Percentiles rank a stretch among this genome's conserved stretches.
Evolutionary conservation across 2,329 filamentous ascomycete species (phyloP).

Genomic region (Venturia asperata): DNA sequence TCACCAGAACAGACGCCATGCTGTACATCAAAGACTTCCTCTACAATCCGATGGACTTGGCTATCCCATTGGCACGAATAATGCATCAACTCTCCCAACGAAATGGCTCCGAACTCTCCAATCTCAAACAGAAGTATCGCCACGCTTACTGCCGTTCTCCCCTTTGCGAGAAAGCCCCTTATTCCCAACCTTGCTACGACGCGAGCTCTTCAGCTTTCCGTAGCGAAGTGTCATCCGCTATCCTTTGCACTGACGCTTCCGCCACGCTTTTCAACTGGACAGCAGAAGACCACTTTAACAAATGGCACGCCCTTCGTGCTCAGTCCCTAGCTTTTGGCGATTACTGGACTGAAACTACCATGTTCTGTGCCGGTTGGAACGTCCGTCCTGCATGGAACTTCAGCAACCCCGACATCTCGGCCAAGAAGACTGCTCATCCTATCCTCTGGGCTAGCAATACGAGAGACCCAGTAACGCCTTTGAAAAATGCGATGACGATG

Average conservation of each 20-base stretch:
- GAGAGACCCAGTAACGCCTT: conserved; percentile 31
- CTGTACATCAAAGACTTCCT: conserved; percentile 14
- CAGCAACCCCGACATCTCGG: conserved; percentile 21
- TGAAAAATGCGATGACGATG: conserved; percentile 24
- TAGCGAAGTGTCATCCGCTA: conserved; percentile 25
- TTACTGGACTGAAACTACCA: conserved; percentile 33
- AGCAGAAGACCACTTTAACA: conserved; percentile 26
- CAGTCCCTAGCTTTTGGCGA: conserved; percentile 33
- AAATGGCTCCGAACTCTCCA: conserved; percentile 19
- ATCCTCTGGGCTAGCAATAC: conserved; percentile 30
- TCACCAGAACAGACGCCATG: conserved; percentile 37
- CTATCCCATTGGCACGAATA: conserved; percentile 13
- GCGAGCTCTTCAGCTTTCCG: background rate
- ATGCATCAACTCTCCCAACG: conserved; percentile 11
- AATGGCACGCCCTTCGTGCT: conserved; percentile 29
- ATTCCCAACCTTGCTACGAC: conserved; percentile 17
- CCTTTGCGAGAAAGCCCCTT: conserved; percentile 17
- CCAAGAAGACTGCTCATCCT: conserved; percentile 22
- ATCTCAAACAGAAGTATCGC: conserved; percentile 16
- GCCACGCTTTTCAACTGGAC: conserved; percentile 21
- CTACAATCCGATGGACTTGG: conserved; percentile 17
- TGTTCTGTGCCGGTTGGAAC: conserved; percentile 36
- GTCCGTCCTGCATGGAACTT: conserved; percentile 33
- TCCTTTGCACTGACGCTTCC: conserved; percentile 29
- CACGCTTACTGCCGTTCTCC: conserved; percentile 7